phyloP scores from a whole-genome alignment of 768 basidiomycete genomes.

The Mycena metata region DNA sequence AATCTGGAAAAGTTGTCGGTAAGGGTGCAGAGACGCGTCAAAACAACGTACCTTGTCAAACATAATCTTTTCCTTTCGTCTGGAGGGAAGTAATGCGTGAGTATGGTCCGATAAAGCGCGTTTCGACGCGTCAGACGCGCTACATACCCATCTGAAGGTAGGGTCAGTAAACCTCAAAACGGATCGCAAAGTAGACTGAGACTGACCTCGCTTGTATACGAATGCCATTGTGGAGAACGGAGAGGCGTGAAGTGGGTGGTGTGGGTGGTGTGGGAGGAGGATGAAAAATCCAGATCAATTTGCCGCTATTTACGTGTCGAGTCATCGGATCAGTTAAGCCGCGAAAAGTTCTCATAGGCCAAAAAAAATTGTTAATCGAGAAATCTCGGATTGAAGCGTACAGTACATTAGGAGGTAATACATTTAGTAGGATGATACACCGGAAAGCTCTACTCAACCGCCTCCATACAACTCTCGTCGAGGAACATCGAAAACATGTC shows the following conservation, averaged over 20 bases:
- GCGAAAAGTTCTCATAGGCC: too few relatives aligned
- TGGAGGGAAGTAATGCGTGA: conserved; percentile 40
- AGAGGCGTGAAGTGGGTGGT: background rate
- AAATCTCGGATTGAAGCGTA: background rate
- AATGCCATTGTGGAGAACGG: conserved; percentile 39
- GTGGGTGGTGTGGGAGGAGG: conserved; percentile 5
- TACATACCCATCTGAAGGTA: conserved; percentile 61
- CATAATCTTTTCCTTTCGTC: conserved; percentile 92
- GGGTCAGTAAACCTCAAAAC: conserved; percentile 24
- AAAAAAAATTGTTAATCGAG: too few relatives aligned
- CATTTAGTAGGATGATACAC: conserved; percentile 1
- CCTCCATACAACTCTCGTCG: conserved; percentile 31
- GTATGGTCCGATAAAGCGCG: conserved; percentile 38
- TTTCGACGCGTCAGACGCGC: conserved; percentile 53
- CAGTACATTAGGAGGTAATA: background rate
- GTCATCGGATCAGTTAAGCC: background rate
- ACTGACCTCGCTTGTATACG: conserved; percentile 52
- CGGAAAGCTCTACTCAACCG: background rate
- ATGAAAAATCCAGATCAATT: background rate
- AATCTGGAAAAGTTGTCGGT: conserved; percentile 65
- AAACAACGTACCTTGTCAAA: conserved; percentile 74
- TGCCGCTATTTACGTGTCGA: conserved; percentile 14
- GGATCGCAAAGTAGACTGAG: background rate
- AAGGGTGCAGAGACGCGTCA: conserved; percentile 47
- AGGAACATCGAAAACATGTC: conserved; percentile 34